Evolutionary conservation across 2,329 filamentous ascomycete genomes (phyloP), one percentile per base, ranked within the genome.

Genomic region (Botrytis hyacinthi): DNA sequence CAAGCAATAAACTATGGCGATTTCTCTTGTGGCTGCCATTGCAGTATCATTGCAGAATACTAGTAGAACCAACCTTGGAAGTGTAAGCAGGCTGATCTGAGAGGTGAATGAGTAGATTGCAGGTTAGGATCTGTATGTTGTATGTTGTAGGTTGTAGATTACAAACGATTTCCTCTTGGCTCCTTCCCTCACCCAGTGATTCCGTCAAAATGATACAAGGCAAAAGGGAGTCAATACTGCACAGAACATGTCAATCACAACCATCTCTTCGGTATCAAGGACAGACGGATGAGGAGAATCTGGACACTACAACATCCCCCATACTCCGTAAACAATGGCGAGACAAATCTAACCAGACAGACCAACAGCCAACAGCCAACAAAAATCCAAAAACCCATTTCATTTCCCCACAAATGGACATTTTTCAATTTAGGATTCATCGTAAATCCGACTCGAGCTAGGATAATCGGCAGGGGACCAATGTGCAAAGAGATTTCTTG

Each of bases 371-470:
- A 44, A 44, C 22, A 44, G 20, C 44, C 44, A 46, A 46, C 29
- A 18, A 51, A n/a, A 51, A 12, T 10, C 48, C 3, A 26, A 51
- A 26, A 26, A 0, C 6, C 40, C 29, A 35, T 20, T 37, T 51
- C 44, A 29, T 67, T 40, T 67, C 63, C 63, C 63, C 63, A 67
- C 63, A 67, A 66, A 67, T 67, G 63, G 22, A 51, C n/a, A 57
- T 29, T 51, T n/a, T 51, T 32, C 51, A 29, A 57, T 29, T 29
- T 8, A 32, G 14, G 51, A 44, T 63, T 42, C n/a, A 63, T 63
- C 26, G n/a, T n/a, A 42, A 63, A 20, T 63, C 61, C 40, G 18
- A 22, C 61, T 44, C n/a, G 12, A 65, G 29, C 61, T 40, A 20
- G 40, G 61, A 63, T 63, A 20, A 10, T 63, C 40, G n/a, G 26